Evolutionary conservation across 1,284 basidiomycete genomes (phyloP), one percentile per base, ranked within the genome.

Genomic region (Fomitiporia mediterranea): DNA sequence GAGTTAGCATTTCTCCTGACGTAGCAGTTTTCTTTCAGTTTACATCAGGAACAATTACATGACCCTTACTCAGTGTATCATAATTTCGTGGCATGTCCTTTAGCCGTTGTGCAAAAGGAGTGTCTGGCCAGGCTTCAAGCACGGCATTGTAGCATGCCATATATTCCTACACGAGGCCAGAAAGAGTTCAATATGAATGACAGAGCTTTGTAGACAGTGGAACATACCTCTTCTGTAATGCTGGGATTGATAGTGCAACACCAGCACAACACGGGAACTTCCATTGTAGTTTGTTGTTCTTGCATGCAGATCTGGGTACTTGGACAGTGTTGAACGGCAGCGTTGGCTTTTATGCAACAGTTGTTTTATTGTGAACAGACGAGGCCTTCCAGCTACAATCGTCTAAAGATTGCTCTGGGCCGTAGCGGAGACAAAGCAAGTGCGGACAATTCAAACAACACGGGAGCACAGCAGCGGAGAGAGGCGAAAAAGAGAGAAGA

Each of bases 1-100:
- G 75, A 19, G 81, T 81, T 65, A 90, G 79, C 58, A 87, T 71
- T 63, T 81, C 77, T 27, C 86, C 88, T 90, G 53, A 28, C 19
- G 11, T n/a, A 25, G 9, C 30, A 47, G 42, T 7, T 32, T 17
- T 17, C 34, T 21, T 15, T 42, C 38, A 28, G 23, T 28, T 40
- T n/a, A 51, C 37, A 27, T 19, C 19, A n/a, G 11, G 15, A 25
- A 32, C 4, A 19, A 35, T 9, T 25, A 51, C 53, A 30, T 15
- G 4, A 28, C 6, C 11, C 44, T 51, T 28, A 59, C 57, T 47
- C 21, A 59, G 43, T 17, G 57, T 59, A 38, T 56, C 58, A 40
- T 56, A 60, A 44, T 43, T 56, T 46, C 51, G 54, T 11, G 58
- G 54, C 25, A 51, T 37, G n/a, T 56, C 55, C 44, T 53, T 56